Percentiles rank a stretch among this genome's conserved stretches.
Conservation (phyloP, 2,329 filamentous ascomycete genomes). For the Chaetomium globosum region DNA sequence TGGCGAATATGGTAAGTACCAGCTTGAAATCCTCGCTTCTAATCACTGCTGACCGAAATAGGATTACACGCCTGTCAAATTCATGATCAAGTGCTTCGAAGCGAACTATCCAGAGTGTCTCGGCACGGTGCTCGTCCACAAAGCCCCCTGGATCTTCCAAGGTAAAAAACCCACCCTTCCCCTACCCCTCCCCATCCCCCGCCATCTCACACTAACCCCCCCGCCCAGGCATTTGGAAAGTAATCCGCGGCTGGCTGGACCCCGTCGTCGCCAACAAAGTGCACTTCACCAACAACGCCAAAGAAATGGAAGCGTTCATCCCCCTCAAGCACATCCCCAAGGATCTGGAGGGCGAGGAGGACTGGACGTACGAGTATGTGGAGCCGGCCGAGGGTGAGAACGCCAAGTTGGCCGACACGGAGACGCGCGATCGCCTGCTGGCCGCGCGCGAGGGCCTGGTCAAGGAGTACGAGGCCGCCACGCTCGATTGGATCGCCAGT, state of each 20-base stretch:
- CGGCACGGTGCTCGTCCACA: slow-evolving; percentile 88
- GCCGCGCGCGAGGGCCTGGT: slow-evolving; percentile 66
- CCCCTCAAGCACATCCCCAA: slow-evolving; percentile 70
- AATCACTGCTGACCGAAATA: slow-evolving; percentile 41
- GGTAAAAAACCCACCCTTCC: slow-evolving; percentile 48
- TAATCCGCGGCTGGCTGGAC: slow-evolving; percentile 94
- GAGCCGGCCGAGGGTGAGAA: slow-evolving; percentile 81
- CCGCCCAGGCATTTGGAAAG: slow-evolving; percentile 82
- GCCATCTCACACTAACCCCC: slow-evolving; percentile 21
- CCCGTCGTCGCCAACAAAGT: slow-evolving; percentile 94
- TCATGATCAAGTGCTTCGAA: slow-evolving; percentile 99
- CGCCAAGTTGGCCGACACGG: slow-evolving; percentile 67
- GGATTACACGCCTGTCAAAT: slow-evolving; percentile 95
- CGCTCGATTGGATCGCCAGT: slow-evolving; percentile 71
- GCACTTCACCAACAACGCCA: slow-evolving; percentile 81
- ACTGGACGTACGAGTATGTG: slow-evolving; percentile 80
- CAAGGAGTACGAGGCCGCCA: slow-evolving; percentile 72
- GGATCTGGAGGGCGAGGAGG: slow-evolving; percentile 82
- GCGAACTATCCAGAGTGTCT: slow-evolving; percentile 96
- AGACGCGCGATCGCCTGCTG: slow-evolving; percentile 64
- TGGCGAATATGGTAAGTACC: slow-evolving; percentile 82
- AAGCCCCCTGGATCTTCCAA: slow-evolving; percentile 96
- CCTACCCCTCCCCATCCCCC: not conserved
- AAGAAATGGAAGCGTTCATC: slow-evolving; percentile 79
- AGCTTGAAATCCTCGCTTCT: not conserved